Evolutionary conservation across 2,329 filamentous ascomycete genomes (phyloP), one percentile per base, ranked within the genome.

Genomic region (Neoscytalidium dimidiatum): DNA sequence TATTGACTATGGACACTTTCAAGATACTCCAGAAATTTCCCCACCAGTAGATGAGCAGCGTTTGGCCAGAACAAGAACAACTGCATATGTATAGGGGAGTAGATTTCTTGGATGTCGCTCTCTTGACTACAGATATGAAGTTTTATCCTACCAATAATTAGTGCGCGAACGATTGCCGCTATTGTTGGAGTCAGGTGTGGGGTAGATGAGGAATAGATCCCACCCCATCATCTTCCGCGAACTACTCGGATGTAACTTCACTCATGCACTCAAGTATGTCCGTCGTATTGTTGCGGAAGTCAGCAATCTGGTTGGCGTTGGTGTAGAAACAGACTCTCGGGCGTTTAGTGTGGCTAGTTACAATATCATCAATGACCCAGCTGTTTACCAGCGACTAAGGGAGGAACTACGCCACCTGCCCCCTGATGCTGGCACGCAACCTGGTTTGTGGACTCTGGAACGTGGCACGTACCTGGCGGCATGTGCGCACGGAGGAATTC

Each of bases 331-430:
- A 4, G 64, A 1, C 64, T 66, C 74, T 11, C 76, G 74, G 31
- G 64, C 73, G 1, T 68, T 77, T 5, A 66, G 62, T 29, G 72
- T 73, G 17, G 74, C 74, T 3, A 44, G 68, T 11, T 77, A 72
- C 65, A 71, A 77, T 67, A 74, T 77, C 68, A 72, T 73, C 68
- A 71, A 72, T 66, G 74, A 67, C 3, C 73, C 71, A 0, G 67
- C 64, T 23, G 73, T 77, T 57, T 75, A 75, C 11, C 19, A 14
- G 21, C 21, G 17, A 14, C 35, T 57, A 35, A 38, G 28, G 14
- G 33, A 38, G 5, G 52, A 57, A 35, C 29, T 57, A 8, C 19
- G 13, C 5, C 3, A 23, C 4, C 52, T 57, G 11, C 21, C 43
- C 21, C 52, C 33, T 6, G 21, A 28, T 6, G 26, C 19, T n/a